Evolutionary conservation across 768 basidiomycete genomes (phyloP).

Genomic region (Tephrocybe rancida): DNA sequence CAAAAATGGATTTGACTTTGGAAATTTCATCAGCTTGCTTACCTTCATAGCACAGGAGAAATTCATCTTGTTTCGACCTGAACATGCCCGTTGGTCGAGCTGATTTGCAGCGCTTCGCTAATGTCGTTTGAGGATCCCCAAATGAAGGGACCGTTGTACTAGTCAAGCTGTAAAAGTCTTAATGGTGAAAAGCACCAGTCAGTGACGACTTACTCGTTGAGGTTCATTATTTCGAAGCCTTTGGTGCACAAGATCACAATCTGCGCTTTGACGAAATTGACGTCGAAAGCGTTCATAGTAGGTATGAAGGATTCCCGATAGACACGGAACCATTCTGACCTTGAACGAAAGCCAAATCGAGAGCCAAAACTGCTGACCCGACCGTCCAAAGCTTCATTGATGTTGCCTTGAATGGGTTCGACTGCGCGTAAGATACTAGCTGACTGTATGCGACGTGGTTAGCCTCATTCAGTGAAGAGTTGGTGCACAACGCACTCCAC

Average conservation of each 20-base stretch:
- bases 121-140: constrained; percentile 61
- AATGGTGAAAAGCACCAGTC: no score
- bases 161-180: no score
- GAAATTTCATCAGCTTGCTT: constrained; percentile 29
- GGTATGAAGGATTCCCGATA: constrained; percentile 94
- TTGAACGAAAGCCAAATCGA: constrained; percentile 77
- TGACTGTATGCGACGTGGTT: constrained; percentile 35
- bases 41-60: constrained; percentile 93
- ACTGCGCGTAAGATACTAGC: constrained; percentile 94
- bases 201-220: constrained; percentile 68
- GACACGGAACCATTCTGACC: constrained; percentile 92
- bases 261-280: constrained; percentile 90
- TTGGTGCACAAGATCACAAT: constrained; percentile 90
- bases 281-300: constrained; percentile 83
- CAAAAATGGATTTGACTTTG: no score
- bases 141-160: constrained; percentile 70
- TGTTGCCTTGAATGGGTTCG: constrained; percentile 89
- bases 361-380: constrained; percentile 70
- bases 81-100: constrained; percentile 92
- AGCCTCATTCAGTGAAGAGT: neutral
- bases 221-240: constrained; percentile 96
- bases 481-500: constrained; percentile 50
- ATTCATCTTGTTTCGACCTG: constrained; percentile 87
- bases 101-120: constrained; percentile 85
- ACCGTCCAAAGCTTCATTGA: constrained; percentile 68